Conservation (phyloP, 352 stramenopile genomes). For the Globisporangium alternatum region DNA sequence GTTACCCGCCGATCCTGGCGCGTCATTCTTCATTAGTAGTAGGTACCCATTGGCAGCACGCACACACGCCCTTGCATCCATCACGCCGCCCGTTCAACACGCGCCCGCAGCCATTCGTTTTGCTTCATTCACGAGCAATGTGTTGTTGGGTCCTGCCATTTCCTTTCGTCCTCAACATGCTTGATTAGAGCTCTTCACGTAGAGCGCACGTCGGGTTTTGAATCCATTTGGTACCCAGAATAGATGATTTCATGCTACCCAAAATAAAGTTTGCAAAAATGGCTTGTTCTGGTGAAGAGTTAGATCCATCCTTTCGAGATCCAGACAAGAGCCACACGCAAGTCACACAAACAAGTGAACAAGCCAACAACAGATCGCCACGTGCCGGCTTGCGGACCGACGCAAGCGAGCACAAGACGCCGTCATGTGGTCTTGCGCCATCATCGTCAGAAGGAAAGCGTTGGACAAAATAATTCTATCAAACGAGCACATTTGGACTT, state of each 20-base stretch:
- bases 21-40: too few relatives aligned
- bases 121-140: neutral
- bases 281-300: neutral
- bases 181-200: neutral
- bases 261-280: neutral
- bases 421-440: neutral
- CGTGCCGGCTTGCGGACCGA: neutral
- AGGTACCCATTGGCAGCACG: too few relatives aligned
- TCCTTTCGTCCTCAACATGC: neutral
- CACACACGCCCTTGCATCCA: neutral
- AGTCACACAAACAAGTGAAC: neutral
- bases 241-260: neutral
- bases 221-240: neutral
- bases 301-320: neutral
- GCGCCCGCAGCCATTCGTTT: neutral
- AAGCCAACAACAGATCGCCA: neutral
- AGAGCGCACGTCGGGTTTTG: neutral
- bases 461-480: neutral
- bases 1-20: neutral
- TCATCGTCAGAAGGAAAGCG: neutral
- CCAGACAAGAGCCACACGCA: neutral
- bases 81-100: neutral
- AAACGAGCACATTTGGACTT: too few relatives aligned
- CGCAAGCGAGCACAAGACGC: neutral
- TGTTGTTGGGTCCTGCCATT: neutral